Base-by-base conservation (phyloP, 176 grass and related monocot species). In the Eleusine indica region DNA sequence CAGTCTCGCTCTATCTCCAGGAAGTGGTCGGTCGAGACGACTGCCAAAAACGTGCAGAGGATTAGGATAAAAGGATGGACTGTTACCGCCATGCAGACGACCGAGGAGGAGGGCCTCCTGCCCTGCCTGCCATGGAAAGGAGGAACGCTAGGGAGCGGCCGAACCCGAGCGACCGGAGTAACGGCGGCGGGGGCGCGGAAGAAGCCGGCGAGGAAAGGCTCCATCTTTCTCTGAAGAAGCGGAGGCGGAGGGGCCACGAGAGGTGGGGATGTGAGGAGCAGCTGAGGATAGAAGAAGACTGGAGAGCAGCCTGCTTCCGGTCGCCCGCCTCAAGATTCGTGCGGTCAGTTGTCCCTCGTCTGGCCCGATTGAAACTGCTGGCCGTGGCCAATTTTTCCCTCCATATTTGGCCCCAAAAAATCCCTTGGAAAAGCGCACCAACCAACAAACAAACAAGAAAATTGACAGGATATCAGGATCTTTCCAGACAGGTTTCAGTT, bases 61-160 rank as follows among this genome's bases (percentile, higher is more conserved):
- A 58, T 13, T 35, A 35, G 1, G 32, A 35, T 35, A 35, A 35
- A 73, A 65, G 8, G 56, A 37, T 12, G 11, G 52, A 66, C 42
- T 0, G 62, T 85, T 88, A 98, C 96, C 70, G 93, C 93, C 96
- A 93, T 93, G 89, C 96, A 95, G 81, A 98, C 73, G 62, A 93
- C 71, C 28, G 90, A 83, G 4, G 71, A 77, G 61, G 80, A 84
- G 17, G 28, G 64, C 68, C 81, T 82, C 84, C 87, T 79, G 53
- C 69, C 82, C 39, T 42, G 72, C 77, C 84, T 78, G 14, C 73
- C 47, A 47, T 15, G 19, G 80, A 91, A 66, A 6, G 44, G 70
- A 14, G 79, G 38, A 6, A 58, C 28, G 44, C 29, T 48, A 32
- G 52, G 40, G 18, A 14, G 56, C 5, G n/a, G 68, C 11, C 75